Base-by-base conservation (phyloP, 129 eudicot species). In the Oenanthe sinensis region DNA sequence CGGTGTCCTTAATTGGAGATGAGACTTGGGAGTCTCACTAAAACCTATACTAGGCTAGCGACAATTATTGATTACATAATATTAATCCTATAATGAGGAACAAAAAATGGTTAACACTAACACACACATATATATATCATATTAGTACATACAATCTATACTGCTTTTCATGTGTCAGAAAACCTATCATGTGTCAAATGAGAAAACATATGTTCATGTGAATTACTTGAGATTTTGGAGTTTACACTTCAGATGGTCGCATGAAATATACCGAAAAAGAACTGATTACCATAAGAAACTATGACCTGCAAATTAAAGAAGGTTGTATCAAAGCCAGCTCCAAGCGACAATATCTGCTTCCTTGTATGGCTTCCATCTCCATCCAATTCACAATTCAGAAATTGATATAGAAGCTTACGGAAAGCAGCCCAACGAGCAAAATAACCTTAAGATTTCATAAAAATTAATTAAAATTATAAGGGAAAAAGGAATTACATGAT, bases 271-370 rank as follows among this genome's bases (percentile, higher is more conserved):
- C 45, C 24, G 33, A 74, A 28, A 26, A 10, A n/a, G 68, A 74
- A 76, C 33, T 42, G 69, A 60, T 45, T 67, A 46, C 19, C 33
- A 78, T n/a, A 77, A 85, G 79, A 81, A 87, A 75, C 50, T 49
- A 83, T 71, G 81, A 91, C 98, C 97, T 95, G 87, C 89, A 95
- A 82, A 91, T 90, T 96, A 86, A 95, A 95, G 85, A 83, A 95
- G 37, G 96, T 95, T 40, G 98, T 96, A 87, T 96, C 99, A 84
- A 96, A 96, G 62, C 99, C 99, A 80, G 97, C 99, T 80, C 99
- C 99, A 70, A 96, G 83, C 8, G 99, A 96, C 77, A 92, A 78
- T 71, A 96, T 87, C 83, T 96, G 99, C 88, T 90, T 92, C 81
- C 85, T 92, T 49, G 81, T 75, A 33, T 50, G 86, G 62, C 89